Evolutionary conservation across 1,139 yeast species (phyloP).

Genomic region (Lizanozyma gosingica): DNA sequence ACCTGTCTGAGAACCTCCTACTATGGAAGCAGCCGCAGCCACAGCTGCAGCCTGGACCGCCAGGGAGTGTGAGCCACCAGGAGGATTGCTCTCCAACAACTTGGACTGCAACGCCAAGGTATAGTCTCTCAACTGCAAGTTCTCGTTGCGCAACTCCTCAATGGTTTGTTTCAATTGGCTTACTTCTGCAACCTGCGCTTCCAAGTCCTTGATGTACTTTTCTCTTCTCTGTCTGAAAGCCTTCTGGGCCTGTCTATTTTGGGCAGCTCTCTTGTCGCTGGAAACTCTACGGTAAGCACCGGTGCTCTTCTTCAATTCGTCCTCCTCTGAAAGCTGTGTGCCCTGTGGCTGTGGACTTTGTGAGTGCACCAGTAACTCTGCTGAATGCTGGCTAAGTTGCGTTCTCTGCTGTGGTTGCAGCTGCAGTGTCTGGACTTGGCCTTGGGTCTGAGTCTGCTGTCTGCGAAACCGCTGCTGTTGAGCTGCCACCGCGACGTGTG

Average conservation of each 20-base stretch:
- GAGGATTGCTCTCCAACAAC: constrained; percentile 34
- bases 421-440: constrained; percentile 10
- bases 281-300: background rate
- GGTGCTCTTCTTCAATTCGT: background rate
- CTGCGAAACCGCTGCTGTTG: constrained; percentile 4
- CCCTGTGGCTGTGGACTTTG: background rate
- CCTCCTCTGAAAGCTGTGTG: background rate
- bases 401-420: constrained; percentile 7
- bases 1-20: constrained; percentile 2
- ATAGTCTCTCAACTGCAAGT: constrained; percentile 64
- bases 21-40: constrained; percentile 2
- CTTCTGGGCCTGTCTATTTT: constrained; percentile 80
- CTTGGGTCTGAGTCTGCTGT: constrained; percentile 4
- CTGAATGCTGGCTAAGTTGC: background rate
- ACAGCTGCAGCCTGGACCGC: constrained; percentile 1
- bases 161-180: constrained; percentile 51
- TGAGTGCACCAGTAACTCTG: no score
- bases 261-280: constrained; percentile 63
- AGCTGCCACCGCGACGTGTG: constrained; percentile 5
- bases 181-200: constrained; percentile 56
- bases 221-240: constrained; percentile 82
- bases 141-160: constrained; percentile 58
- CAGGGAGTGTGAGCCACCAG: constrained; percentile 5
- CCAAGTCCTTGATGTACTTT: constrained; percentile 67
- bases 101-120: constrained; percentile 62